phyloP scores from a whole-genome alignment of 1,284 basidiomycete species.

The Rhodotorula sp. region DNA sequence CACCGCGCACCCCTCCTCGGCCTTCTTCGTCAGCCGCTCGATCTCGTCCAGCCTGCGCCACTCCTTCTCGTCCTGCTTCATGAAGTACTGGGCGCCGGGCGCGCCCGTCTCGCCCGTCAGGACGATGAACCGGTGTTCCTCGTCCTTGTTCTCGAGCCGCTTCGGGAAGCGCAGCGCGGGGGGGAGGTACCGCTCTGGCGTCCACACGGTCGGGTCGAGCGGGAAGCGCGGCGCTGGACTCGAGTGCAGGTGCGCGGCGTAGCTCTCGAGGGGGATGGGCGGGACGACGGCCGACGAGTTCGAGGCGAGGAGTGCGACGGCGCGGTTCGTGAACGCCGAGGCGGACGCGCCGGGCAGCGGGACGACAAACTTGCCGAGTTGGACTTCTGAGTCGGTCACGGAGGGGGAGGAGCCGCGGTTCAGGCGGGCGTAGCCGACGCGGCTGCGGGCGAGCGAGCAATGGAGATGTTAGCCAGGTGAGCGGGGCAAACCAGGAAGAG shows the following conservation, averaged over 20 bases:
- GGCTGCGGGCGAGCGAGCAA: not conserved
- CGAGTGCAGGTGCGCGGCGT: constrained; percentile 14
- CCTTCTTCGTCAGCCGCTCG: not conserved
- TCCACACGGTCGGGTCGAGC: constrained; percentile 1
- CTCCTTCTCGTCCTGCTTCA: constrained; percentile 5
- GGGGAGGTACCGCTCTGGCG: constrained; percentile 15
- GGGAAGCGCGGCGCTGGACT: not conserved
- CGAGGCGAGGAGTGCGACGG: not conserved
- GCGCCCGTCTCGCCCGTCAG: constrained; percentile 14
- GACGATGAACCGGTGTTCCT: constrained; percentile 8
- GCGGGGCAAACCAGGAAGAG: too few species aligned
- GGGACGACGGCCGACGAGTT: not conserved
- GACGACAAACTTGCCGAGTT: constrained; percentile 43
- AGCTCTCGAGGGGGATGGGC: constrained; percentile 16
- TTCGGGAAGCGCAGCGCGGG: constrained; percentile 7
- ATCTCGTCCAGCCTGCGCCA: constrained; percentile 5
- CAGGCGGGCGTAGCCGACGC: constrained; percentile 37
- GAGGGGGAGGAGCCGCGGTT: constrained; percentile 40
- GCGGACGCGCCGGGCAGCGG: not conserved
- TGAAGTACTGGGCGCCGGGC: not conserved
- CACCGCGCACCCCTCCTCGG: not conserved
- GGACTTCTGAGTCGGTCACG: constrained; percentile 46
- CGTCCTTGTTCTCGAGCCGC: not conserved
- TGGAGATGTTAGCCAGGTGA: not conserved
- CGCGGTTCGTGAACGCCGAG: not conserved